phyloP scores from a whole-genome alignment of 768 basidiomycete species.

The Mycena haematopus region DNA sequence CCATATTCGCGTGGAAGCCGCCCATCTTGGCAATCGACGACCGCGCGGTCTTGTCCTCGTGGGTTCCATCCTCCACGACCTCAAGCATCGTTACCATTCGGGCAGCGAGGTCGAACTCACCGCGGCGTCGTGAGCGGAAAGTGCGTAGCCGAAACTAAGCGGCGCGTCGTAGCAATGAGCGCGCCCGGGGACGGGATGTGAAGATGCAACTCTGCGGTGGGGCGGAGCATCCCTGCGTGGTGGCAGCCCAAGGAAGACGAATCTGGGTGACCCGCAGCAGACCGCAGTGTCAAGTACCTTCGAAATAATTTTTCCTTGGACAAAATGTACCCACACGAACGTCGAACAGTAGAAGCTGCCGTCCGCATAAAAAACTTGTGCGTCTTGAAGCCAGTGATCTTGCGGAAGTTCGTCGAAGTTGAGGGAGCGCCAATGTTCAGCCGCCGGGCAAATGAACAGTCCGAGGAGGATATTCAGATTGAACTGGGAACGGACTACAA shows the following conservation, averaged over 20 bases:
- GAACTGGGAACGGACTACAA: conserved; percentile 16
- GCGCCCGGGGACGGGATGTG: conserved; percentile 26
- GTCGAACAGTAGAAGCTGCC: conserved; percentile 35
- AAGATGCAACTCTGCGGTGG: conserved; percentile 28
- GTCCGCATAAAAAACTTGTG: conserved; percentile 34
- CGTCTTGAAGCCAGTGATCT: conserved; percentile 28
- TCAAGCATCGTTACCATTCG: conserved; percentile 18
- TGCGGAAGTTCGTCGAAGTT: conserved; percentile 17
- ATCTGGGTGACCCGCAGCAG: conserved; percentile 32
- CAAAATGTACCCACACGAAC: conserved; percentile 22
- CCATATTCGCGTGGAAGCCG: conserved; percentile 28
- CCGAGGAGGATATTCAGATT: background rate
- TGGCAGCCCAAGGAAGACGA: conserved; percentile 33
- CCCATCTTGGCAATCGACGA: conserved; percentile 19
- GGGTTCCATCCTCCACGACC: conserved; percentile 10
- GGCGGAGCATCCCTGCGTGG: conserved; percentile 33
- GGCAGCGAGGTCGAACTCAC: conserved; percentile 17
- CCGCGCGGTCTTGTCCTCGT: conserved; percentile 20
- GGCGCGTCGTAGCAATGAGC: conserved; percentile 11
- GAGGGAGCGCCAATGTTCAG: conserved; percentile 25
- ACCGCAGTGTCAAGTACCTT: conserved; percentile 25
- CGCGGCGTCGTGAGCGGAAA: conserved; percentile 11
- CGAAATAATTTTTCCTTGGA: background rate
- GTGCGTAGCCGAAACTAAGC: conserved; percentile 19
- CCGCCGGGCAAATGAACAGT: conserved; percentile 15